A percentile compares a stretch with the other conserved stretches of the same genome.
Conservation (phyloP, 2,329 filamentous ascomycete genomes). For the Epichloe glyceriae region DNA sequence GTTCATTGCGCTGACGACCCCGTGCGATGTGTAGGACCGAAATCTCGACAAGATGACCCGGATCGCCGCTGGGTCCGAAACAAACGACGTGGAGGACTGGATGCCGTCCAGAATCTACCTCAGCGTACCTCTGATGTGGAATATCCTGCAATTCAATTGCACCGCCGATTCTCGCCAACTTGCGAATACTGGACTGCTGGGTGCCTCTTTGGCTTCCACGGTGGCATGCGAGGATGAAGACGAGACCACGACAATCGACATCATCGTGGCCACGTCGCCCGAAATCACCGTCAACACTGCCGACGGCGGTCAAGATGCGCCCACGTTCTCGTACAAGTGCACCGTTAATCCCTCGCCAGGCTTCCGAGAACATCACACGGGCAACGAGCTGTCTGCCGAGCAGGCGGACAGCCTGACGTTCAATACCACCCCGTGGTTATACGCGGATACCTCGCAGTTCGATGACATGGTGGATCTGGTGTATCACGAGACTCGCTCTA, state of each 20-base stretch:
- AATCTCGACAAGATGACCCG: conserved; percentile 35
- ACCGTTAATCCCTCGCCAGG: conserved; percentile 12
- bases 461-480: conserved; percentile 24
- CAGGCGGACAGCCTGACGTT: conserved; percentile 24
- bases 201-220: conserved; percentile 26
- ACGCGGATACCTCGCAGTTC: conserved; percentile 28
- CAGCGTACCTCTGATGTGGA: conserved; percentile 40
- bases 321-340: conserved; percentile 25
- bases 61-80: conserved; percentile 35
- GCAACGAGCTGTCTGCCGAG: conserved; percentile 19
- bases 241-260: conserved; percentile 30
- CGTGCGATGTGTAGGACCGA: conserved; percentile 24
- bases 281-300: conserved; percentile 38
- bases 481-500: conserved; percentile 17
- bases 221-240: conserved; percentile 18
- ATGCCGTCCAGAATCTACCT: conserved; percentile 39
- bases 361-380: conserved; percentile 11
- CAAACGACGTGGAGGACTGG: conserved; percentile 36
- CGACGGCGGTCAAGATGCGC: conserved; percentile 36
- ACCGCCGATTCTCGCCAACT: conserved; percentile 22
- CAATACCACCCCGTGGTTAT: conserved; percentile 30
- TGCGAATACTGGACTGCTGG: conserved; percentile 26
- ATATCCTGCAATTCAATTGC: conserved; percentile 35
- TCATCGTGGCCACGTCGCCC: conserved; percentile 37
- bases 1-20: conserved; percentile 4